Base-by-base conservation (phyloP, 2,329 filamentous ascomycete genomes). In the Ophioceras dolichostomum region DNA sequence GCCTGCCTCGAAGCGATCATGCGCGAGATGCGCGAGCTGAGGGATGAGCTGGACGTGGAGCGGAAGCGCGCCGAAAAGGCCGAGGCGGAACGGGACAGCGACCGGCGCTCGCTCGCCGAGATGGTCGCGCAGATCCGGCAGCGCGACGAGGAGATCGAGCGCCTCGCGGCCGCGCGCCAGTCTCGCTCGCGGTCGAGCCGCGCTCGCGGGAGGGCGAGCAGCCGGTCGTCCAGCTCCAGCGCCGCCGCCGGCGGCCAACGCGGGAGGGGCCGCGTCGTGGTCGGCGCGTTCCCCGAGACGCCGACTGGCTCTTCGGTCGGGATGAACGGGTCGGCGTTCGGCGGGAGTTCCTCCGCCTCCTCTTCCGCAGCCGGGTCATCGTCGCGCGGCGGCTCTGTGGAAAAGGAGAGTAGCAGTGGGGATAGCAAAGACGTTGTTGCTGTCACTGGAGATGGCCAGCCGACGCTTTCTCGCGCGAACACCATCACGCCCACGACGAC, bases 71-170 rank as follows among this genome's bases (percentile, higher is more conserved):
- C 87, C 8, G 83, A 94, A 55, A 70, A 65, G 41, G 88, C 87
- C 4, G 89, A 96, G 54, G 64, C 72, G 8, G 87, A 94, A 49
- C 74, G 80, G 32, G 76, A 80, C 38, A 67, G 74, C 30, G 76
- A 79, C 38, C 77, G 81, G 38, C 79, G 82, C 55, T 81, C 80
- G 2, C 61, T 98, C 32, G 79, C 83, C 1, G 84, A 94, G 53
- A 91, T 96, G 85, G 79, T 95, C 10, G 68, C 84, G 48, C 79
- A 81, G 46, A 81, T 95, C 39, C 76, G 87, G 37, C 69, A 67
- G 48, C 49, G 54, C 4, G 78, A 87, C 47, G 76, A 78, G 47
- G 73, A 73, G 45, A 68, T 64, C 21, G 61, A 54, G 46, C 60
- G 58, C 22, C 63, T 37, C 18, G 27, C 58, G n/a, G 59, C 59